Percentiles rank a stretch among this genome's conserved stretches.
Conservation (phyloP, 2,329 filamentous ascomycete species). For the Pochonia chlamydosporia region DNA sequence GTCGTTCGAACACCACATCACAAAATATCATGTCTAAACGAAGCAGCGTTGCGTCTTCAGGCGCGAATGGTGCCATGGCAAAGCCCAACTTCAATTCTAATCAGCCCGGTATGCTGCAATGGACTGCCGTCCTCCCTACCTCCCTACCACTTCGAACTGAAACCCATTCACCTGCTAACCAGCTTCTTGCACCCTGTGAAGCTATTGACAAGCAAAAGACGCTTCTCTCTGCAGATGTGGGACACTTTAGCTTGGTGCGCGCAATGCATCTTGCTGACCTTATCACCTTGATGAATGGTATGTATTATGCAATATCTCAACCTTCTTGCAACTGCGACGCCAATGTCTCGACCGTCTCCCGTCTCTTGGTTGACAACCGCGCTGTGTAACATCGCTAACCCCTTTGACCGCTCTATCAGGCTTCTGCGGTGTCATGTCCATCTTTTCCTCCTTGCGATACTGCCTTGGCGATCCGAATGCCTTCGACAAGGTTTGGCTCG, state of each 20-base stretch:
- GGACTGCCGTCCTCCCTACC: neutral
- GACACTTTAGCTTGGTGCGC: conserved; percentile 66
- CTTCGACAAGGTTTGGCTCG: conserved; percentile 68
- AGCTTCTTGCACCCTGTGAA: conserved; percentile 22
- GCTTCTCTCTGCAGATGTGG: conserved; percentile 62
- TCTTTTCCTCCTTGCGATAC: conserved; percentile 93
- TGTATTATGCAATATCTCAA: too few relatives aligned
- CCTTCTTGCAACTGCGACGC: too few relatives aligned
- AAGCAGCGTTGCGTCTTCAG: conserved; percentile 34
- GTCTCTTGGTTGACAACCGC: too few relatives aligned
- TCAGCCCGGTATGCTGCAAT: conserved; percentile 25
- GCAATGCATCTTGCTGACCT: conserved; percentile 75
- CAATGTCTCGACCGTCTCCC: too few relatives aligned
- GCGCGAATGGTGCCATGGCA: conserved; percentile 17
- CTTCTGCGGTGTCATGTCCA: conserved; percentile 87
- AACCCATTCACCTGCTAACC: too few relatives aligned
- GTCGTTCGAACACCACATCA: too few relatives aligned
- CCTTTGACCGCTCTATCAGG: conserved; percentile 35
- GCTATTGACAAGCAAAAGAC: conserved; percentile 71
- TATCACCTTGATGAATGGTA: conserved; percentile 78
- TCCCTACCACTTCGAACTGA: too few relatives aligned
- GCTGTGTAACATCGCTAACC: too few relatives aligned
- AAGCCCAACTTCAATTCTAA: conserved; percentile 23
- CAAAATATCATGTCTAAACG: conserved; percentile 61
- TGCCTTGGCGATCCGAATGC: conserved; percentile 66